Evolutionary conservation across 331 rosid species (phyloP), one percentile per base, ranked within the genome.

Genomic region (Acacia concinna): DNA sequence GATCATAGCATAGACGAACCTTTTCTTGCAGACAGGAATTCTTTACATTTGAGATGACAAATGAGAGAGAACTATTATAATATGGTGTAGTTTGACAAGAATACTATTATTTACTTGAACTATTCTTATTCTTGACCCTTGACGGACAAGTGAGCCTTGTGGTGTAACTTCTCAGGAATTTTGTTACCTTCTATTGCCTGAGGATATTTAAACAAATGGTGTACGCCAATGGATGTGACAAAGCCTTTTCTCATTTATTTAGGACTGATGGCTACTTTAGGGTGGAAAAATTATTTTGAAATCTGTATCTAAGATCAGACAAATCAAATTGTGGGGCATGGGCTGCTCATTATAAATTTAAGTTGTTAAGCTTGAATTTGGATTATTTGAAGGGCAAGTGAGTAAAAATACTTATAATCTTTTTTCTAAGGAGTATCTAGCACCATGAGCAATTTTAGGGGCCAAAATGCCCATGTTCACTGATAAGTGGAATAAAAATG

Each of bases 1-100:
- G 32, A 67, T 27, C 63, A 46, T 35, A 44, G 82, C 62, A 64
- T 17, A 46, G 13, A 15, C 21, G 27, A 27, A 56, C 44, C 56
- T 40, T 34, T 66, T 34, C 73, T 81, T 52, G 81, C 86, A 25
- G 69, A 71, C 54, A 57, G 86, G 84, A 72, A 67, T 76, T 82
- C 18, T 63, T 80, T 70, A 25, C 73, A 59, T 59, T 82, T 83
- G 63, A 77, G 30, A 71, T 74, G 71, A 69, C 66, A 30, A 64
- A 52, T 12, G 28, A 0, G 75, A 69, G 73, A 59, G 1, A n/a
- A 52, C 20, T 59, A 25, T 60, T 40, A 27, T 23, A 51, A 25
- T 60, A 68, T 66, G 44, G 25, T 82, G 66, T 62, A 73, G 51
- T 57, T 62, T 73, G 41, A 9, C 34, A 41, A 49, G 64, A 67